Conservation (phyloP, 2,329 filamentous ascomycete species). For the Nemania serpens region DNA sequence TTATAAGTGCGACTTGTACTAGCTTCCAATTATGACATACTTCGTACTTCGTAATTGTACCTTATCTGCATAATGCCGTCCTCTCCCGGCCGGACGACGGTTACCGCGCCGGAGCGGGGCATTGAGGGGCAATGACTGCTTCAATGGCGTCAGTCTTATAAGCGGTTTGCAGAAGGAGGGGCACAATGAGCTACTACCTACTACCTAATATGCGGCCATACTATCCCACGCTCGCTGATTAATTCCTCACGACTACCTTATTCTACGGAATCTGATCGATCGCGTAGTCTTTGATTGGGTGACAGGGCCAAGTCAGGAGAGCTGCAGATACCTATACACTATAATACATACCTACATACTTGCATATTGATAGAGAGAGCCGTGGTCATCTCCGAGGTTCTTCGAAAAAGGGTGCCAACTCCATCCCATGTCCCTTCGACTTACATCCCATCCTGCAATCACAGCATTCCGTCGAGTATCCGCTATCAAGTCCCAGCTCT, state of each 20-base stretch:
- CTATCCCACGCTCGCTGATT: constrained; percentile 14
- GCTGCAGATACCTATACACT: too few species aligned
- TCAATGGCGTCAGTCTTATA: constrained; percentile 26
- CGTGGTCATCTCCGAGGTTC: not conserved
- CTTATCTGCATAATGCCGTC: not conserved
- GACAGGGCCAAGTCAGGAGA: too few species aligned
- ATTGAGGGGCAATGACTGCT: constrained; percentile 13
- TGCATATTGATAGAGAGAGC: not conserved
- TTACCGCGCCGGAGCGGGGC: constrained; percentile 22
- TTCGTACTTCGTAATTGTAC: not conserved
- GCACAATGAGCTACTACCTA: not conserved
- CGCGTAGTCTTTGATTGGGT: too few species aligned
- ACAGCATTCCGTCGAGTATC: constrained; percentile 24
- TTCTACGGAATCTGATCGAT: not conserved
- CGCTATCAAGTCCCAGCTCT: constrained; percentile 25
- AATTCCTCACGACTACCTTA: constrained; percentile 4
- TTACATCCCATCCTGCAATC: constrained; percentile 27
- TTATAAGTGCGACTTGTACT: constrained; percentile 2
- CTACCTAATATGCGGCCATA: constrained; percentile 2
- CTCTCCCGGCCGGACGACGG: not conserved
- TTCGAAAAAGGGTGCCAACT: not conserved
- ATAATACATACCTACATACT: not conserved
- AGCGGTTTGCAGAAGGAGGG: constrained; percentile 1
- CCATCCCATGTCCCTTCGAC: constrained; percentile 27
- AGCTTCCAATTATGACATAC: too few species aligned